Evolutionary conservation across 2,329 filamentous ascomycete species (phyloP), one percentile per base, ranked within the genome.

Genomic region (Paramyrothecium sp.): DNA sequence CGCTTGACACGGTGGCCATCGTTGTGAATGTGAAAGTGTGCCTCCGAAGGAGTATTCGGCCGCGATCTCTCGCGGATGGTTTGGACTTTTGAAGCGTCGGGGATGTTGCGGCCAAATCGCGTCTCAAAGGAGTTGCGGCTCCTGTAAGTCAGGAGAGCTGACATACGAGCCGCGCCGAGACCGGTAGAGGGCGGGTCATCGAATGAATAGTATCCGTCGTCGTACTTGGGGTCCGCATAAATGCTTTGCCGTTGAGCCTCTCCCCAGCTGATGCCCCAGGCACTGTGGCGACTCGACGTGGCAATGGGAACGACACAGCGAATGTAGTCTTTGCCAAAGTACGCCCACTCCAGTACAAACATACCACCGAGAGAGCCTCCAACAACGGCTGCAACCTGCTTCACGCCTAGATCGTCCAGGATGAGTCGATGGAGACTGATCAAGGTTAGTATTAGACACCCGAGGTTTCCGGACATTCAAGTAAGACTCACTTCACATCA

Each of bases 151-250:
- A 99, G 80, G 41, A 99, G 84, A 2, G 95, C 95, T 57, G 93
- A 92, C 95, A 99, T 99, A 67, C 95, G 92, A 23, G 95, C 95
- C 8, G 95, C 95, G 13, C 93, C 92, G 2, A 99, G 84, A 1
- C 95, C 95, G 1, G 92, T 89, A 0, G 87, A 80, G 1, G 95
- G 95, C 34, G 93, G 93, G 65, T 98, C 92, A 33, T 90, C 83
- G 67, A 95, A 96, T 1, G 86, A 69, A 71, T 98, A 99, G 76
- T 97, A 98, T 49, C 95, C 95, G 68, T 98, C 93, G 60, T 97
- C 92, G 73, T 99, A 99, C 78, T 97, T 98, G 33, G 95, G 95
- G 71, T 99, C 95, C 44, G 92, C 93, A 76, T 98, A 99, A 71
- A 99, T 98, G 81, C 90, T 93, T 75, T 95, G 91, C 54, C 91